These are phyloP conservation scores for Blattamonas nauphoetae DNA, from an alignment of 78 protist species.

Conservation along the genomic window DNA sequence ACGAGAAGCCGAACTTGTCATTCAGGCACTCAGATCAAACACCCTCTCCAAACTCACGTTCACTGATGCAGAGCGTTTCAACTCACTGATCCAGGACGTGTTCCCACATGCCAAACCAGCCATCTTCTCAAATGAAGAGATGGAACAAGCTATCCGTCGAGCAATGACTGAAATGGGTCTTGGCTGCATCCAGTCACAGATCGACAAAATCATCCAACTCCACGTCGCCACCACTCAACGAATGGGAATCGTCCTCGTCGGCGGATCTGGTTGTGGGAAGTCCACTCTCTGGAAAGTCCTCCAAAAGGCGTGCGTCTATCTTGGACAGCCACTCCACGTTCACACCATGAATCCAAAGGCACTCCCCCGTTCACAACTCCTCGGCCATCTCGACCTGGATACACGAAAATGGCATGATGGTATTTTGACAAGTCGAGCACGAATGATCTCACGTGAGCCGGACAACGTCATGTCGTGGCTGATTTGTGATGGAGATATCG, in stretches of 20 bases:
- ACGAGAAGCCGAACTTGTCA: conserved; percentile 24
- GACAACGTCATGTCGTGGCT: conserved; percentile 51
- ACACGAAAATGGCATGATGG: conserved; percentile 83
- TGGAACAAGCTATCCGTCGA: conserved; percentile 1
- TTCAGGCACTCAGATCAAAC: conserved; percentile 58
- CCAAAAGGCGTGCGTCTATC: conserved; percentile 19
- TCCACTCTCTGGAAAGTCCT: conserved; percentile 55
- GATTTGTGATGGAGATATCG: conserved; percentile 72
- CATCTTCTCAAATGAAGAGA: conserved; percentile 22
- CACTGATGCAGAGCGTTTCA: conserved; percentile 43
- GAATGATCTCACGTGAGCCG: conserved; percentile 20
- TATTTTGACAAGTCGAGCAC: conserved; percentile 49
- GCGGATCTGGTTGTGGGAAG: conserved; percentile 67
- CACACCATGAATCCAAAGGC: conserved; percentile 78
- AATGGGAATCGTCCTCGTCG: conserved; percentile 74
- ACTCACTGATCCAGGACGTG: conserved; percentile 45
- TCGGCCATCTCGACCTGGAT: conserved; percentile 67
- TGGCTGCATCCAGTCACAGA: conserved; percentile 13
- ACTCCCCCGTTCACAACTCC: conserved; percentile 56
- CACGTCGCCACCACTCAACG: conserved; percentile 56
- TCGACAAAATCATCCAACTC: conserved; percentile 57
- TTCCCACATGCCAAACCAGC: conserved; percentile 31
- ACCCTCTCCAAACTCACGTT: conserved; percentile 66
- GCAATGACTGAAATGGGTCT: not conserved
- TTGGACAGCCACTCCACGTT: conserved; percentile 13